Evolutionary conservation across 2,329 filamentous ascomycete species (phyloP), one percentile per base, ranked within the genome.

Genomic region (Aschersonia sp.): DNA sequence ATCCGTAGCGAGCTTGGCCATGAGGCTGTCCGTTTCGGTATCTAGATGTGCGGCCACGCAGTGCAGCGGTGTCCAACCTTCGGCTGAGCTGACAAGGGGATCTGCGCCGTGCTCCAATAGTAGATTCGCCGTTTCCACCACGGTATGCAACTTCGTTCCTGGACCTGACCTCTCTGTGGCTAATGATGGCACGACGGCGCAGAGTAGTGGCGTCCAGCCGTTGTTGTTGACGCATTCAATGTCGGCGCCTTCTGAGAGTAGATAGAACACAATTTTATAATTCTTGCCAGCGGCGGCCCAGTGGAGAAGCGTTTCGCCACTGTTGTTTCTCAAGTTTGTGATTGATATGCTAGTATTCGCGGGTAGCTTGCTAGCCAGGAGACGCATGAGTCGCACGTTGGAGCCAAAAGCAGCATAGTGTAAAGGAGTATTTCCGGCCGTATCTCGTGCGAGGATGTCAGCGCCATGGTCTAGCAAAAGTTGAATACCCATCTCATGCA

Each of bases 121-220:
- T 45, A 52, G n/a, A 9, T 46, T 49, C 5, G 55, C 52, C 9
- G 51, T 46, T 3, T 38, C 41, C 10, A 52, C 30, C 5, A 50
- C 48, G 6, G 53, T 41, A 4, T n/a, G 2, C 6, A 47, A 41
- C 2, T 43, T 49, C 20, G 51, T 51, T 5, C 5, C 32, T 6
- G 45, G n/a, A 4, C 5, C 32, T 6, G 45, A 30, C 9, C 7
- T 45, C 30, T 41, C 31, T 3, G 29, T 43, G 29, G 40, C 31
- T 29, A 44, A 6, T 48, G 7, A 45, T 20, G 50, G 56, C 7
- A 46, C 41, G 2, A 62, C 46, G 5, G 59, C 58, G 41, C 59
- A 62, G 32, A 59, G 47, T 20, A 62, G 49, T 5, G 60, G 59
- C 9, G 59, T 63, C 60, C 59, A 63, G 44, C 57, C 54, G 43